A percentile compares a stretch with the other conserved stretches of the same genome.
Evolutionary conservation across 441 rosid genomes (phyloP).

Genomic region (Brassica hybrid): DNA sequence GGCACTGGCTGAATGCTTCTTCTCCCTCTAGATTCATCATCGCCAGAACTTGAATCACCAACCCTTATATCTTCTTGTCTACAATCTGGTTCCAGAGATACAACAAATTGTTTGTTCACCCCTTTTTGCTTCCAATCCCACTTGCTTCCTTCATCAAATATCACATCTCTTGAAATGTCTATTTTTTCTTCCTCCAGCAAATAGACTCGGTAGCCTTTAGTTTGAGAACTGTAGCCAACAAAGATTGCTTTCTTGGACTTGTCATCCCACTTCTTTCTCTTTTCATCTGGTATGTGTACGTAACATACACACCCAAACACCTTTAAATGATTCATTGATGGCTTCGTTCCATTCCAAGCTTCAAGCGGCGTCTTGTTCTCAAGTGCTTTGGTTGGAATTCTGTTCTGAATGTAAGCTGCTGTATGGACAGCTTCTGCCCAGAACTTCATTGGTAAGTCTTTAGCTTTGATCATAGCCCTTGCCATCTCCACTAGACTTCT

Average conservation of each 20-base stretch:
- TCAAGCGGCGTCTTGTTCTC: too few relatives aligned
- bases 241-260: background rate
- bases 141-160: background rate
- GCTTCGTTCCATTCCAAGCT: too few relatives aligned
- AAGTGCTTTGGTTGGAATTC: too few relatives aligned
- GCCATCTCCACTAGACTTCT: too few relatives aligned
- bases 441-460: too few relatives aligned
- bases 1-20: background rate
- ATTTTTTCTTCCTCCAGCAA: background rate
- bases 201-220: background rate
- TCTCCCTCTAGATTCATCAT: background rate
- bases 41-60: background rate
- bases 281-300: background rate
- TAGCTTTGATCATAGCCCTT: too few relatives aligned
- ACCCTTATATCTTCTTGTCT: background rate
- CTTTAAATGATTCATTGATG: too few relatives aligned
- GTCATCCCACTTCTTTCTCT: background rate
- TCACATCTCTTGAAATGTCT: background rate
- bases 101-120: background rate
- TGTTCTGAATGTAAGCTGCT: too few relatives aligned
- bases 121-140: background rate
- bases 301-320: background rate
- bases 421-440: too few relatives aligned
- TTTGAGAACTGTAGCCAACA: background rate
- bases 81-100: background rate